Percentiles rank a stretch among this genome's conserved stretches.
Conservation (phyloP, 148 eudicot genomes). For the Amaranthus palmeri region DNA sequence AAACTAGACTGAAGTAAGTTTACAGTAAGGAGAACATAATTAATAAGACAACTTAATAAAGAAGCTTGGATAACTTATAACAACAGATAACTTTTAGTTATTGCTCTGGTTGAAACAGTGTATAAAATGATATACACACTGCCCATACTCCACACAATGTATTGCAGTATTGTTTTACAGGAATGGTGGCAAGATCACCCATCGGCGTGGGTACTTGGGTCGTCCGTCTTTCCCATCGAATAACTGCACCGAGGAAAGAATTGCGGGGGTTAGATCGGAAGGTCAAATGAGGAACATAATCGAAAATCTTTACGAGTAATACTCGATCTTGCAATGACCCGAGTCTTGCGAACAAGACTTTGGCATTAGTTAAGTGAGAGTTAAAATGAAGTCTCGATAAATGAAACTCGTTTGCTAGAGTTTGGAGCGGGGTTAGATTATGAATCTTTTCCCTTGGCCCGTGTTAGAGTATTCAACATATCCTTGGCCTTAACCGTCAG, state of each 20-base stretch:
- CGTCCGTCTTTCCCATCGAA: conserved; percentile 94
- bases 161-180: conserved; percentile 41
- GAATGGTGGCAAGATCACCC: conserved; percentile 96
- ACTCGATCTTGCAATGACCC: too few species aligned
- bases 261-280: conserved; percentile 2
- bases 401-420: too few species aligned
- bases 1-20: conserved; percentile 15
- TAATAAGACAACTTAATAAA: conserved; percentile 2
- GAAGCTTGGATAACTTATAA: conserved; percentile 8
- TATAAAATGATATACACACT: neutral
- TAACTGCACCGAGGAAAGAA: conserved; percentile 44
- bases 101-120: conserved; percentile 1
- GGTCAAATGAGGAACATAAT: neutral
- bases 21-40: conserved; percentile 21
- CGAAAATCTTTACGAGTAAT: too few species aligned
- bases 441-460: too few species aligned
- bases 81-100: neutral
- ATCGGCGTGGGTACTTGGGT: conserved; percentile 91
- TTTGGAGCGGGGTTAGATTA: too few species aligned
- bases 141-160: neutral
- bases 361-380: too few species aligned
- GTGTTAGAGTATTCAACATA: too few species aligned
- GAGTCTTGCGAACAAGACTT: too few species aligned
- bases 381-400: too few species aligned
- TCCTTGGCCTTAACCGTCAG: too few species aligned